Percentiles rank a stretch among this genome's conserved stretches.
Evolutionary conservation across 441 rosid genomes (phyloP).

Genomic region (Euphorbia schlechtendalii): DNA sequence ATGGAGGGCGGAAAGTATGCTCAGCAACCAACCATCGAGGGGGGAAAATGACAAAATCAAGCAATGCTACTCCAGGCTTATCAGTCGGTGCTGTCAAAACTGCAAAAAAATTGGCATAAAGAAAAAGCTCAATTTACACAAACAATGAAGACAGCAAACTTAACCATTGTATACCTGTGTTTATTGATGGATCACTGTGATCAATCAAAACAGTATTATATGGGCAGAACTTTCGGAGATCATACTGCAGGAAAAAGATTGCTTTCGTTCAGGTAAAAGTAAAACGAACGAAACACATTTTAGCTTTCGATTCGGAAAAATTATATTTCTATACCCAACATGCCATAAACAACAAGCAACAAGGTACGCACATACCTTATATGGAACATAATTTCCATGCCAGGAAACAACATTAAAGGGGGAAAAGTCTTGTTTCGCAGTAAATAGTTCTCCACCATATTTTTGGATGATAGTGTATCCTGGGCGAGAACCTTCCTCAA

Average conservation of each 20-base stretch:
- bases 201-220: slow-evolving; percentile 85
- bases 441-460: slow-evolving; percentile 82
- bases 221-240: slow-evolving; percentile 83
- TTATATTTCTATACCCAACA: background rate
- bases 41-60: slow-evolving; percentile 94
- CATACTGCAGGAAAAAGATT: slow-evolving; percentile 50
- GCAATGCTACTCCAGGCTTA: slow-evolving; percentile 90
- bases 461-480: slow-evolving; percentile 71
- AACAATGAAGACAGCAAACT: background rate
- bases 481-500: slow-evolving; percentile 56
- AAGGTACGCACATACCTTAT: slow-evolving; percentile 46
- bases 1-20: slow-evolving; percentile 94
- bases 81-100: slow-evolving; percentile 97
- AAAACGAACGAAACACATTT: no score
- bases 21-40: slow-evolving; percentile 95
- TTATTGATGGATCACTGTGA: slow-evolving; percentile 88
- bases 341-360: slow-evolving; percentile 3
- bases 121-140: no score
- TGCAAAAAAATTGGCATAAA: slow-evolving; percentile 37
- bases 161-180: slow-evolving; percentile 50
- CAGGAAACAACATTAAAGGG: slow-evolving; percentile 96
- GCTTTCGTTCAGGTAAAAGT: no score
- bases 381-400: slow-evolving; percentile 97
- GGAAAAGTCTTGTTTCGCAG: slow-evolving; percentile 88
- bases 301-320: background rate